Evolutionary conservation across 2,329 filamentous ascomycete genomes (phyloP).

Genomic region (Domatiomyces globalis): DNA sequence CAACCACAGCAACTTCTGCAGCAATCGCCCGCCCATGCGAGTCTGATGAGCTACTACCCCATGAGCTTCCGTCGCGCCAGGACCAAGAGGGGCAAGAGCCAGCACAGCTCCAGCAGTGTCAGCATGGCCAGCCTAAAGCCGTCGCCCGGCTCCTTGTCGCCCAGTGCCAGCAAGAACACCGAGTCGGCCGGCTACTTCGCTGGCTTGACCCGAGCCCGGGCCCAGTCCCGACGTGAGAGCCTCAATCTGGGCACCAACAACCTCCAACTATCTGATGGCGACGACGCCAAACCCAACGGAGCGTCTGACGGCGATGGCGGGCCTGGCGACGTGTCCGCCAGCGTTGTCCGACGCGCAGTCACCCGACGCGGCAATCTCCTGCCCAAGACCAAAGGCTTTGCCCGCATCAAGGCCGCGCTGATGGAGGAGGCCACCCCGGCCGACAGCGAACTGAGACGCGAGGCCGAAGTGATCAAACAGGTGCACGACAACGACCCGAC

Average conservation of each 20-base stretch:
- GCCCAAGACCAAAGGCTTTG: constrained; percentile 92
- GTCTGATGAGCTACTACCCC: constrained; percentile 58
- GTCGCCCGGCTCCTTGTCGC: constrained; percentile 60
- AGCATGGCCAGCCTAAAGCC: constrained; percentile 56
- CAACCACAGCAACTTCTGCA: too few species aligned
- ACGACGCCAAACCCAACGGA: constrained; percentile 42
- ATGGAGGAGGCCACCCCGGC: constrained; percentile 77
- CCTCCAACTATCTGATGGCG: constrained; percentile 63
- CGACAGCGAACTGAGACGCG: constrained; percentile 75
- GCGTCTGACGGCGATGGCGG: constrained; percentile 22
- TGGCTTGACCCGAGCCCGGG: constrained; percentile 34
- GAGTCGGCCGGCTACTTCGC: constrained; percentile 42
- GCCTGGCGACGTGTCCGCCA: constrained; percentile 37
- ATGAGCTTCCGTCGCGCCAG: constrained; percentile 61
- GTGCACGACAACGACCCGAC: constrained; percentile 73
- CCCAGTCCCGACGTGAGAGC: constrained; percentile 60
- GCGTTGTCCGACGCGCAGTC: constrained; percentile 68
- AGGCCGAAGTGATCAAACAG: constrained; percentile 90
- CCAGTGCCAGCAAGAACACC: constrained; percentile 48
- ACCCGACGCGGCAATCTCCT: constrained; percentile 79
- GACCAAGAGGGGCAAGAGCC: constrained; percentile 43
- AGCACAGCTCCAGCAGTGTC: constrained; percentile 55
- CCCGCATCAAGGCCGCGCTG: constrained; percentile 77
- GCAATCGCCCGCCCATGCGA: constrained; percentile 54
- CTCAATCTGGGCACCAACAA: constrained; percentile 84